Base-by-base conservation (phyloP, 768 basidiomycete species). In the Podaxis mareebaensis region DNA sequence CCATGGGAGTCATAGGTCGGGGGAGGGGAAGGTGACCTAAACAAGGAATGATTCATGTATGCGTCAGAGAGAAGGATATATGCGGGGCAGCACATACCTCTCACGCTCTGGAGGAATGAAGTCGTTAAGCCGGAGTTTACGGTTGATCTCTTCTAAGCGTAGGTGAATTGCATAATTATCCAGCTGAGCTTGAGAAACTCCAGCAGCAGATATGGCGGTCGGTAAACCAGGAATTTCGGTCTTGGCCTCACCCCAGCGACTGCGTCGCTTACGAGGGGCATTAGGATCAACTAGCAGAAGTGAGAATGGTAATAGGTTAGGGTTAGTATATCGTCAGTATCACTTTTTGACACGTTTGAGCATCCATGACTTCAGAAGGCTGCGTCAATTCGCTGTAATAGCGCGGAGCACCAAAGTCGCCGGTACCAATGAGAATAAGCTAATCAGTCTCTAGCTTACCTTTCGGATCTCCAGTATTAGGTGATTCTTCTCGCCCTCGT, bases 91-190 rank as follows among this genome's bases (percentile, higher is more conserved):
- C 36, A 70, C 79, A n/a, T 69, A 92, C 93, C 95, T 85, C 79
- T 97, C 95, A 65, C 92, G 85, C 67, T 99, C 96, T 20, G 96
- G 95, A 54, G 97, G 97, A 57, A 99, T 87, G 69, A 93, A 95
- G 71, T 99, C 95, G 66, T 97, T 97, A 66, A 95, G 77, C 65
- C 96, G 81, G 26, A 99, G 82, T 76, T 98, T 97, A 69, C 94
- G 86, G 72, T 96, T 96, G 72, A 99, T 98, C 79, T 99, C 97
- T 77, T 99, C 97, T 54, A 99, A 81, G 58, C 97, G 86, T 53
- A 99, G 82, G 72, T 97, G 95, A 60, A 96, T 94, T 38, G 97
- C 96, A 76, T 99, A 99, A 72, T 95, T 96, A 77, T 99, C 96
- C 59, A 99, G 89, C 75, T 99, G 96, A 58, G 90, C 89, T 73